Percentiles rank a stretch among this genome's conserved stretches.
Evolutionary conservation across 2,329 filamentous ascomycete species (phyloP).

Genomic region (Colletotrichum karsti): DNA sequence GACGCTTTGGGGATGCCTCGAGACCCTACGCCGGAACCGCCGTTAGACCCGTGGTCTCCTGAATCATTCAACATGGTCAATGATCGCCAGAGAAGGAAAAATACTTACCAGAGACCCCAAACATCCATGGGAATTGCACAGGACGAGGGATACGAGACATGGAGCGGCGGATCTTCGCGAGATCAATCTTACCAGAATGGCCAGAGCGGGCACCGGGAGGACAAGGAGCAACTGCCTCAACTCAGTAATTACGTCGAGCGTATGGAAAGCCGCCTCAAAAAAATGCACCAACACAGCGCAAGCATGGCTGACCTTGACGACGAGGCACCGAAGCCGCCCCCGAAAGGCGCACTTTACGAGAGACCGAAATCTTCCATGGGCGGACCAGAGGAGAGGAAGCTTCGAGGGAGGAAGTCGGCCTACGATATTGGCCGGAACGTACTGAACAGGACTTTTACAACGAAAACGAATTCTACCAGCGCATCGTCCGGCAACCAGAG

Average conservation of each 20-base stretch:
- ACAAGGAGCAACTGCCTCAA: conserved; percentile 70
- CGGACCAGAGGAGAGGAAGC: conserved; percentile 51
- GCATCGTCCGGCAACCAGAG: conserved; percentile 79
- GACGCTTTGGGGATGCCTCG: conserved; percentile 81
- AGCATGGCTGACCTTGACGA: conserved; percentile 54
- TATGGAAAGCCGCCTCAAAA: conserved; percentile 85
- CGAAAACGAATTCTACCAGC: conserved; percentile 85
- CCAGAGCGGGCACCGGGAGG: conserved; percentile 47
- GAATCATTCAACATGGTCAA: conserved; percentile 77
- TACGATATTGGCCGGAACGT: conserved; percentile 78
- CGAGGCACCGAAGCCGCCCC: conserved; percentile 70
- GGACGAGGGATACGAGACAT: conserved; percentile 70
- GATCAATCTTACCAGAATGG: conserved; percentile 52
- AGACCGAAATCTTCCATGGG: conserved; percentile 69
- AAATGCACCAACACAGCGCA: conserved; percentile 71
- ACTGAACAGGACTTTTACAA: conserved; percentile 84
- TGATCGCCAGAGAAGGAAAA: conserved; percentile 46
- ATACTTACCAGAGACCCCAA: conserved; percentile 61
- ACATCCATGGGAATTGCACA: conserved; percentile 78
- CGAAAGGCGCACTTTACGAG: conserved; percentile 59
- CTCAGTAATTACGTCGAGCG: conserved; percentile 88
- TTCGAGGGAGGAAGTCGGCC: conserved; percentile 76
- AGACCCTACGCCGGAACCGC: conserved; percentile 61
- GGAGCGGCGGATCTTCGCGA: conserved; percentile 62
- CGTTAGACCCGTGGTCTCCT: conserved; percentile 85